Base-by-base conservation (phyloP, 208 protist species). In the Naegleria lovaniensis region DNA sequence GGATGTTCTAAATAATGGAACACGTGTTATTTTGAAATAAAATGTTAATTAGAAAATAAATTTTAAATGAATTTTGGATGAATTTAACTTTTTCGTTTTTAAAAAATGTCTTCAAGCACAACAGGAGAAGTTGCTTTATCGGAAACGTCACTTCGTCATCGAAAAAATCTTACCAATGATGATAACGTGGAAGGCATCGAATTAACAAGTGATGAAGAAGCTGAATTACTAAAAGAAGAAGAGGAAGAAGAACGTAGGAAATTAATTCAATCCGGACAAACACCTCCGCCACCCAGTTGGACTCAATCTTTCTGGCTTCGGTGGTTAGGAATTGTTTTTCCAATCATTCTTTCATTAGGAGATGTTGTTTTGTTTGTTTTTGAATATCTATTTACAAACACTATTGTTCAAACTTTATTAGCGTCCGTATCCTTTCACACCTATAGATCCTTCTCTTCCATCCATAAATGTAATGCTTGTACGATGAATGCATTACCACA, bases 341-440 rank as follows among this genome's bases (percentile, higher is more conserved):
- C 67, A 36, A 79, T 79, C 7, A 36, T 79, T 19, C 67, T 79
- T 36, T 79, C 67, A 13, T 79, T 79, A 9, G 67, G 67, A 36
- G 67, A 79, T 79, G 67, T 79, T 36, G 67, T 79, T 79, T 79
- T 79, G n/a, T 79, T 79, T 36, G 67, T 79, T 79, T 79, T 79
- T 79, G 67, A 79, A 33, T 79, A 79, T 79, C 25, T 79, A 9
- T 79, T 79, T 9, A 36, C 67, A 1, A 79, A 79, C 9, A 79
- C 67, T 29, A 79, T 79, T 79, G 29, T 79, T 36, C 67, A 79
- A 79, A 79, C 67, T 6, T 79, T 79, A 79, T 9, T 79, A 15
- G 67, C 67, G 2, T 79, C 67, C 9, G 67, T 79, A 36, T 79
- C 67, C 0, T 79, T 79, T n/a, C 29, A 79, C n/a, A 79, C 25